Conservation (phyloP, 2,329 filamentous ascomycete species). For the Fusarium poae region DNA sequence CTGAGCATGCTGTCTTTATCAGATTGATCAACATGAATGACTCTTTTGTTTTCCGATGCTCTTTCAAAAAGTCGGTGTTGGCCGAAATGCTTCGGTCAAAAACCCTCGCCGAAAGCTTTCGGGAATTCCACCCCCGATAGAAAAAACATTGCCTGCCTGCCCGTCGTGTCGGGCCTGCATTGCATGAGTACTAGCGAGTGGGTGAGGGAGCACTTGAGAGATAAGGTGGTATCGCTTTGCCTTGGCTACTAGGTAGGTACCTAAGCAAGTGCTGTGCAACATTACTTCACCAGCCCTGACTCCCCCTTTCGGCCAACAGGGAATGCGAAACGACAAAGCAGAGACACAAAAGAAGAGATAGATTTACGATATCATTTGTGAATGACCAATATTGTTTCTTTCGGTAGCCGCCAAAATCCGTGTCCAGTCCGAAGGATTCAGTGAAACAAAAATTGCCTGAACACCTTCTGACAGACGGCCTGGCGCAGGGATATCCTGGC, state of each 20-base stretch:
- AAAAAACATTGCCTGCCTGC: background rate
- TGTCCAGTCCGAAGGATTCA: background rate
- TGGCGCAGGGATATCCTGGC: background rate
- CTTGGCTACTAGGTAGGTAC: too few species aligned
- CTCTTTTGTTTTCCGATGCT: background rate
- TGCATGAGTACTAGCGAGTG: background rate
- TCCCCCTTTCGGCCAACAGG: too few species aligned
- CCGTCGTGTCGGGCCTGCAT: background rate
- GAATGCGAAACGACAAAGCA: background rate
- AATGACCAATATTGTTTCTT: background rate
- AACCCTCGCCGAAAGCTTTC: conserved; percentile 30
- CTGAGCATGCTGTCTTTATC: background rate
- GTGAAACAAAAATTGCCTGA: background rate
- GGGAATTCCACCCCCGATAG: background rate
- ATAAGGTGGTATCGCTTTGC: conserved; percentile 1
- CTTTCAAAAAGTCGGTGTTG: conserved; percentile 28
- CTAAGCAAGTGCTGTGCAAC: background rate
- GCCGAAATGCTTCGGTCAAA: conserved; percentile 28
- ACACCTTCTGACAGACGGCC: background rate
- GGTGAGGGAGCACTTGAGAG: background rate
- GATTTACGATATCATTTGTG: background rate
- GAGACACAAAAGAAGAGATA: background rate
- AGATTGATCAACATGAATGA: background rate
- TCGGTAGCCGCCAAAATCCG: background rate
- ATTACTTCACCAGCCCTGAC: background rate